Evolutionary conservation across 208 protist genomes (phyloP).

Genomic region (Trypanosoma grayi): DNA sequence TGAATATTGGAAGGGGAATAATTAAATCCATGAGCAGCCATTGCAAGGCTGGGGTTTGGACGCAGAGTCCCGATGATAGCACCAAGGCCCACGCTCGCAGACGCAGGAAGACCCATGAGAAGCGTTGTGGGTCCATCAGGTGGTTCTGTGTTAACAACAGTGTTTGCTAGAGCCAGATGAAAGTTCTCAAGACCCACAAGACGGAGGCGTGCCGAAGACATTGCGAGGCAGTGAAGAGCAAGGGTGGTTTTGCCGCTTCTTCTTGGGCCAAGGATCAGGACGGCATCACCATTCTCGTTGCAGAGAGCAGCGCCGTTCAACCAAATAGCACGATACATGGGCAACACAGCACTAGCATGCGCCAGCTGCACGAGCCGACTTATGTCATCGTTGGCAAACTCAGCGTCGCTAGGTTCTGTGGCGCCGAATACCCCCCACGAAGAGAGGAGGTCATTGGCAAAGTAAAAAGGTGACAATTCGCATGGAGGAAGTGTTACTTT

Average conservation of each 20-base stretch:
- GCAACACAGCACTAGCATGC: slow-evolving; percentile 34
- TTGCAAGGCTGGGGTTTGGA: slow-evolving; percentile 46
- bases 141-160: slow-evolving; percentile 8
- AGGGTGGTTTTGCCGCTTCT: slow-evolving; percentile 72
- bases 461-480: slow-evolving; percentile 66
- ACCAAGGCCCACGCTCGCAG: slow-evolving; percentile 49
- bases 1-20: slow-evolving; percentile 8
- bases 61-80: slow-evolving; percentile 62
- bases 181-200: slow-evolving; percentile 58
- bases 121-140: slow-evolving; percentile 7
- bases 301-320: slow-evolving; percentile 57
- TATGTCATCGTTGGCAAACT: slow-evolving; percentile 24
- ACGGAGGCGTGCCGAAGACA: slow-evolving; percentile 19
- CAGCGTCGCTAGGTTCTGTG: neutral
- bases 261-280: slow-evolving; percentile 53
- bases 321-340: slow-evolving; percentile 45
- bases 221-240: slow-evolving; percentile 61
- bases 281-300: slow-evolving; percentile 34
- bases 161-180: slow-evolving; percentile 33
- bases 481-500: slow-evolving; percentile 39
- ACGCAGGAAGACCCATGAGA: slow-evolving; percentile 39
- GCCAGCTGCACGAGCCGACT: slow-evolving; percentile 38
- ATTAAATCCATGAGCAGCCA: slow-evolving; percentile 14
- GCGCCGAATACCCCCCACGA: slow-evolving; percentile 68
- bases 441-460: slow-evolving; percentile 44